phyloP scores from a whole-genome alignment of 2,329 filamentous ascomycete genomes.

The Albophoma yamanashiensis region DNA sequence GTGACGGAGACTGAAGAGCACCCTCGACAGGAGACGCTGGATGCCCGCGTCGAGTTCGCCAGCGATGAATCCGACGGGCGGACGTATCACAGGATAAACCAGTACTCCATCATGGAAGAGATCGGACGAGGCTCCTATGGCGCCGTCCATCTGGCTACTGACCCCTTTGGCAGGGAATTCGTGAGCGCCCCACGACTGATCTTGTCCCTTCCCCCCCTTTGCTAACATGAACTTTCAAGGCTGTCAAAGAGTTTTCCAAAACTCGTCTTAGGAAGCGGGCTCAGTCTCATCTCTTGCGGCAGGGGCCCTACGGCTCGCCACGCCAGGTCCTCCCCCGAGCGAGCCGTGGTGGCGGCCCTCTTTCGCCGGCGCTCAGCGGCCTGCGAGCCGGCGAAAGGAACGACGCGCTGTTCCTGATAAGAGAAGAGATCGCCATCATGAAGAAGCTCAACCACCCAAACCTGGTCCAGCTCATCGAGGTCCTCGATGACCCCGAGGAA shows the following conservation, averaged over 20 bases:
- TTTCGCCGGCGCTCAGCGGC: conserved; percentile 15
- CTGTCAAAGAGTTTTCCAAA: conserved; percentile 97
- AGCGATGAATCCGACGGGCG: conserved; percentile 75
- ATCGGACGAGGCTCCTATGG: conserved; percentile 96
- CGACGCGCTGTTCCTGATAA: conserved; percentile 73
- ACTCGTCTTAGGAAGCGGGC: conserved; percentile 78
- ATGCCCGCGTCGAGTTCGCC: conserved; percentile 78
- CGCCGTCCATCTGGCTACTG: conserved; percentile 78
- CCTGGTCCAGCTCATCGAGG: conserved; percentile 85
- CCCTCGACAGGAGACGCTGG: conserved; percentile 65
- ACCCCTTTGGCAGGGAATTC: conserved; percentile 89
- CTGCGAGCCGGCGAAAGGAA: conserved; percentile 45
- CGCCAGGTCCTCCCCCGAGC: conserved; percentile 13
- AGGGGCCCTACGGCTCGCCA: conserved; percentile 26
- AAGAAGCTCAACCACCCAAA: conserved; percentile 96
- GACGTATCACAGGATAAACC: conserved; percentile 81
- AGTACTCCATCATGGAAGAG: conserved; percentile 88
- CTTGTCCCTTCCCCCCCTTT: not conserved
- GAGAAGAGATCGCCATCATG: conserved; percentile 97
- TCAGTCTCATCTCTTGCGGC: conserved; percentile 73
- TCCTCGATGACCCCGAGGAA: conserved; percentile 88
- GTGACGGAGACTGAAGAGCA: not conserved
- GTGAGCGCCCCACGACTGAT: conserved; percentile 39
- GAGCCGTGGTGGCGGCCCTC: conserved; percentile 5
- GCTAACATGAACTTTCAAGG: conserved; percentile 42